phyloP scores from a whole-genome alignment of 805 yeast species.

The Starmerella bacillaris region DNA sequence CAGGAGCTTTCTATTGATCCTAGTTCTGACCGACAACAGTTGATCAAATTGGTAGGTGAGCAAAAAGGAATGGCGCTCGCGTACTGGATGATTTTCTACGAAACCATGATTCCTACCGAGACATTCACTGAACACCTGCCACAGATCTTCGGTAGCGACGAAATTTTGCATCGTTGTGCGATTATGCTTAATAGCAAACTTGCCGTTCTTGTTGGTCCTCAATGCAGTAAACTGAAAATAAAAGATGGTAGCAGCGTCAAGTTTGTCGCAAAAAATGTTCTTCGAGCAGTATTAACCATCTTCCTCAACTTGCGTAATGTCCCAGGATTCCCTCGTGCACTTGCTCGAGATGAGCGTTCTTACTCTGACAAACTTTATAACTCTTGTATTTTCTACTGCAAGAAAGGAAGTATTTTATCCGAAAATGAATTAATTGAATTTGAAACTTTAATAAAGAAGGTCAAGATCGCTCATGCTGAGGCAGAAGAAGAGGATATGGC shows the following conservation, averaged over 20 bases:
- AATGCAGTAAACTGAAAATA: slow-evolving; percentile 75
- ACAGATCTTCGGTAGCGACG: slow-evolving; percentile 64
- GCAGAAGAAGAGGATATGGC: slow-evolving; percentile 66
- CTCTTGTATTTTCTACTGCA: not conserved
- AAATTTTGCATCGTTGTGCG: slow-evolving; percentile 83
- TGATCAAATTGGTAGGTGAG: no score
- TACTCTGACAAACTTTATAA: slow-evolving; percentile 31
- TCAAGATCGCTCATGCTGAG: slow-evolving; percentile 18
- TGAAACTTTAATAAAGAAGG: slow-evolving; percentile 43
- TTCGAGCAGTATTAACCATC: slow-evolving; percentile 53
- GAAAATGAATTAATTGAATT: slow-evolving; percentile 26
- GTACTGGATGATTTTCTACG: slow-evolving; percentile 64
- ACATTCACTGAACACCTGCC: slow-evolving; percentile 78
- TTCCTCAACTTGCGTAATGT: slow-evolving; percentile 55
- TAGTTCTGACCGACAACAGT: no score
- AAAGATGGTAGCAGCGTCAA: slow-evolving; percentile 62
- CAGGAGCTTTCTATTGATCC: no score
- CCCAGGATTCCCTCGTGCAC: slow-evolving; percentile 52
- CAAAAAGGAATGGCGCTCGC: slow-evolving; percentile 53
- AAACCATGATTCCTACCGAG: slow-evolving; percentile 61
- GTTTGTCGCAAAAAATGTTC: slow-evolving; percentile 60
- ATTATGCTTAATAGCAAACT: slow-evolving; percentile 90
- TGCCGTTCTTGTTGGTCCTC: slow-evolving; percentile 87
- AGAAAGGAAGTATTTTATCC: not conserved
- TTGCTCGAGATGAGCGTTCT: slow-evolving; percentile 84